These are phyloP conservation scores for Hamamelis virginiana DNA, from an alignment of 164 flowering plant species.

Conservation along the genomic window DNA sequence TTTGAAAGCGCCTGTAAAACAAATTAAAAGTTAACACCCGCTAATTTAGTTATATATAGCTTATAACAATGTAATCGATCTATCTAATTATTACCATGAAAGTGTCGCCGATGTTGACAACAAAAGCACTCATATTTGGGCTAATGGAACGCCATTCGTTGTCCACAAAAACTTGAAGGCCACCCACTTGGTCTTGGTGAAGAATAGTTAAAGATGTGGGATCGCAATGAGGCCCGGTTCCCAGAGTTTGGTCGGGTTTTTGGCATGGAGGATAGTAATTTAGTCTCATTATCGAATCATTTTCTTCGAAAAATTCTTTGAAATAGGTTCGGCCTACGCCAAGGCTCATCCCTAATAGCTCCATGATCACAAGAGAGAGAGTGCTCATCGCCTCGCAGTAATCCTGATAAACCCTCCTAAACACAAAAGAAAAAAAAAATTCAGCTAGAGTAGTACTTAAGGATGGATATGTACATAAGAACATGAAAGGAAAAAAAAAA, in stretches of 20 bases:
- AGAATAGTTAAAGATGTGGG: conserved; percentile 2
- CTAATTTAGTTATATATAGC: too few relatives aligned
- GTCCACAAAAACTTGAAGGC: conserved; percentile 1
- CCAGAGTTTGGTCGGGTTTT: not conserved
- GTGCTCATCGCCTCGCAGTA: conserved; percentile 8
- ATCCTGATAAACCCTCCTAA: conserved; percentile 3
- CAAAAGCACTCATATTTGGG: not conserved
- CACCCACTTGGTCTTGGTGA: conserved; percentile 2
- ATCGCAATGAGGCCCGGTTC: conserved; percentile 1
- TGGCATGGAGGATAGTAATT: conserved; percentile 7
- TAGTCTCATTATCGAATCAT: conserved; percentile 13
- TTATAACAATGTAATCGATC: too few relatives aligned
- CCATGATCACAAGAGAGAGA: conserved; percentile 7
- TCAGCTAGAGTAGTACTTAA: too few relatives aligned
- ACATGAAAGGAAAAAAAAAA: too few relatives aligned
- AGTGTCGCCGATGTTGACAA: conserved; percentile 3
- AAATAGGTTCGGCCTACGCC: not conserved
- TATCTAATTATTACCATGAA: not conserved
- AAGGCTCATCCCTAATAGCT: conserved; percentile 8
- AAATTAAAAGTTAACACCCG: too few relatives aligned
- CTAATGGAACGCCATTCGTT: not conserved
- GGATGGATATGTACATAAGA: too few relatives aligned
- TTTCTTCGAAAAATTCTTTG: conserved; percentile 7
- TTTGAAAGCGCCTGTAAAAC: conserved; percentile 69
- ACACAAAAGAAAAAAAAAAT: not conserved